phyloP scores from a whole-genome alignment of 768 basidiomycete genomes.

The Boletus pseudo-olivaceus region DNA sequence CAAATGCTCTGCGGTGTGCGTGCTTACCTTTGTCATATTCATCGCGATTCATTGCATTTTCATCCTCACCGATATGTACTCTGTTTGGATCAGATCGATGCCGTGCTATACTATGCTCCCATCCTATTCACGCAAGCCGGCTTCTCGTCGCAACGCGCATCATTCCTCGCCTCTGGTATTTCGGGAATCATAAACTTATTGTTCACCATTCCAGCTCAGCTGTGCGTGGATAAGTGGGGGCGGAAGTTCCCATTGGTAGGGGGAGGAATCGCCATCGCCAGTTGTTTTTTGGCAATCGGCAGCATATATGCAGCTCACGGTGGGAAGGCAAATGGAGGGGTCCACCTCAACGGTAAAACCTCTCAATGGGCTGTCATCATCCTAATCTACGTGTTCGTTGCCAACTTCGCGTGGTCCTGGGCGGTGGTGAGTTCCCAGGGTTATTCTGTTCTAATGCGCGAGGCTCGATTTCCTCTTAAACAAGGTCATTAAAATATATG shows the following conservation, averaged over 20 bases:
- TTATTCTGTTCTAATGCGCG: not conserved
- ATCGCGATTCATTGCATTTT: not conserved
- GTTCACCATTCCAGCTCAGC: slow-evolving; percentile 36
- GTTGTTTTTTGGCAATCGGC: slow-evolving; percentile 41
- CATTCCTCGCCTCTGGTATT: slow-evolving; percentile 49
- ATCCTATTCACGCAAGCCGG: slow-evolving; percentile 49
- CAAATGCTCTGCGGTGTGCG: slow-evolving; percentile 36
- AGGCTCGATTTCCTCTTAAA: not conserved
- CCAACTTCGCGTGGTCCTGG: slow-evolving; percentile 43
- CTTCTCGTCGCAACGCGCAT: slow-evolving; percentile 43
- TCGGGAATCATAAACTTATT: slow-evolving; percentile 44
- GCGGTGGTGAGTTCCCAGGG: slow-evolving; percentile 31
- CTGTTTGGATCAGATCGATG: slow-evolving; percentile 23
- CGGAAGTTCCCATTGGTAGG: slow-evolving; percentile 36
- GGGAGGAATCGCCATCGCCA: slow-evolving; percentile 40
- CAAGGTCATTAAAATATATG: slow-evolving; percentile 37
- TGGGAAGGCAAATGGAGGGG: slow-evolving; percentile 24
- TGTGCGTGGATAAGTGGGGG: slow-evolving; percentile 40
- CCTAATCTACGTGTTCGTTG: slow-evolving; percentile 46
- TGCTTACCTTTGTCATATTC: not conserved
- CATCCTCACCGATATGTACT: not conserved
- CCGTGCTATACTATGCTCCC: slow-evolving; percentile 40
- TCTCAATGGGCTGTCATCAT: slow-evolving; percentile 40
- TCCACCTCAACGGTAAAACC: slow-evolving; percentile 20
- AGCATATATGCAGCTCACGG: slow-evolving; percentile 41